Evolutionary conservation across 2,329 filamentous ascomycete genomes (phyloP).

Genomic region (Simplicillium sp.): DNA sequence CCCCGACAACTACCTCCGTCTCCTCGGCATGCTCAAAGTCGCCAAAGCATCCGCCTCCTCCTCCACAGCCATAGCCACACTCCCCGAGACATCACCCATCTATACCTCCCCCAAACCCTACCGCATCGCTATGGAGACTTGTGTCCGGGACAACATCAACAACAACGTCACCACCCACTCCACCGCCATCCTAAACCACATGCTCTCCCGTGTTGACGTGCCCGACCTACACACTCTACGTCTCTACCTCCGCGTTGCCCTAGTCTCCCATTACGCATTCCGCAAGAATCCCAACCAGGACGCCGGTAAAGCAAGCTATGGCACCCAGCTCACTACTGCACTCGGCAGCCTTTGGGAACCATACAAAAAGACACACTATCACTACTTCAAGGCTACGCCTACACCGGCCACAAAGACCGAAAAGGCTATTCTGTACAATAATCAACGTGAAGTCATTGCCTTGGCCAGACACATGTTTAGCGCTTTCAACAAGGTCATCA

Average conservation of each 20-base stretch:
- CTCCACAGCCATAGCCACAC: slow-evolving; percentile 46
- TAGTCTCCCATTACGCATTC: slow-evolving; percentile 34
- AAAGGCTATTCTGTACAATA: slow-evolving; percentile 19
- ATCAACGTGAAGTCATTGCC: slow-evolving; percentile 30
- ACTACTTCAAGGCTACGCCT: slow-evolving; percentile 20
- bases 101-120: slow-evolving; percentile 45
- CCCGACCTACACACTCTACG: slow-evolving; percentile 43
- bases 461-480: slow-evolving; percentile 36
- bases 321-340: slow-evolving; percentile 38
- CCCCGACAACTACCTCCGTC: slow-evolving; percentile 55
- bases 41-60: slow-evolving; percentile 56
- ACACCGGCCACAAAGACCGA: slow-evolving; percentile 13
- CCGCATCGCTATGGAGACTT: slow-evolving; percentile 63
- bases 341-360: slow-evolving; percentile 41
- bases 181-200: slow-evolving; percentile 53
- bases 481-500: slow-evolving; percentile 32
- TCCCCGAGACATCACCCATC: slow-evolving; percentile 28
- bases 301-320: slow-evolving; percentile 32
- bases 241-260: slow-evolving; percentile 46
- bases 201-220: slow-evolving; percentile 32
- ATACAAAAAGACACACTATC: slow-evolving; percentile 28
- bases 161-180: slow-evolving; percentile 57
- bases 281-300: slow-evolving; percentile 20
- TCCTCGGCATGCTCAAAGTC: slow-evolving; percentile 57
- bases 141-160: slow-evolving; percentile 69